Conservation (phyloP, 202 grass and related monocot species). For the Cymbopogon flexuosus region DNA sequence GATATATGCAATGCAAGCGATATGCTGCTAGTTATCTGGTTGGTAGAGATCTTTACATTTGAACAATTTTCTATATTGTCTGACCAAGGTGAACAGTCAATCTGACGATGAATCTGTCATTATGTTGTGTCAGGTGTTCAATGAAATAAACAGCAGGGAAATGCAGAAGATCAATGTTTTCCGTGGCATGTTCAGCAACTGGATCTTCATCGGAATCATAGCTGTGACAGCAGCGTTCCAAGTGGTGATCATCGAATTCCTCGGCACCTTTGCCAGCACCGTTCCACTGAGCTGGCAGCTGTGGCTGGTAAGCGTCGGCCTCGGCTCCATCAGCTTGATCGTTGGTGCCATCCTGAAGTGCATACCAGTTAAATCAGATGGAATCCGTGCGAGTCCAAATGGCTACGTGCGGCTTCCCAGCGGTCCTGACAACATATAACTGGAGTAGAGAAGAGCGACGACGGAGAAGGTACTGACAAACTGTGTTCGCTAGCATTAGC, state of each 20-base stretch:
- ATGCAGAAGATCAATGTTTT: constrained; percentile 92
- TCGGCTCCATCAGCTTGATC: constrained; percentile 69
- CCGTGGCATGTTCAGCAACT: constrained; percentile 65
- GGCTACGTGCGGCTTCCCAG: constrained; percentile 45
- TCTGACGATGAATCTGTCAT: not conserved
- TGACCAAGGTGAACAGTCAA: not conserved
- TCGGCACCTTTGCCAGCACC: constrained; percentile 70
- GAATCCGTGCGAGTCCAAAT: constrained; percentile 24
- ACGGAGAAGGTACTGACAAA: not conserved
- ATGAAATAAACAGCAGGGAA: constrained; percentile 87
- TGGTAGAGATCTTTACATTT: not conserved
- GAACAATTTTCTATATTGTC: not conserved
- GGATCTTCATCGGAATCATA: constrained; percentile 65
- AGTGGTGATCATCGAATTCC: constrained; percentile 79
- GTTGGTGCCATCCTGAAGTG: constrained; percentile 73
- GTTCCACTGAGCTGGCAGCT: constrained; percentile 55
- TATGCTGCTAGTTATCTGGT: not conserved
- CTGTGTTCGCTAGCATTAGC: not conserved
- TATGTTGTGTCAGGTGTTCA: constrained; percentile 60
- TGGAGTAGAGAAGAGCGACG: not conserved
- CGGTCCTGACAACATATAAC: constrained; percentile 58
- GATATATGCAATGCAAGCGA: not conserved
- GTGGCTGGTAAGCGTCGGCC: constrained; percentile 54
- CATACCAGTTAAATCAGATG: constrained; percentile 49
- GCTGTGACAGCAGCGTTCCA: constrained; percentile 57